phyloP scores from a whole-genome alignment of 306 rosid species.

The Lablab purpureus region DNA sequence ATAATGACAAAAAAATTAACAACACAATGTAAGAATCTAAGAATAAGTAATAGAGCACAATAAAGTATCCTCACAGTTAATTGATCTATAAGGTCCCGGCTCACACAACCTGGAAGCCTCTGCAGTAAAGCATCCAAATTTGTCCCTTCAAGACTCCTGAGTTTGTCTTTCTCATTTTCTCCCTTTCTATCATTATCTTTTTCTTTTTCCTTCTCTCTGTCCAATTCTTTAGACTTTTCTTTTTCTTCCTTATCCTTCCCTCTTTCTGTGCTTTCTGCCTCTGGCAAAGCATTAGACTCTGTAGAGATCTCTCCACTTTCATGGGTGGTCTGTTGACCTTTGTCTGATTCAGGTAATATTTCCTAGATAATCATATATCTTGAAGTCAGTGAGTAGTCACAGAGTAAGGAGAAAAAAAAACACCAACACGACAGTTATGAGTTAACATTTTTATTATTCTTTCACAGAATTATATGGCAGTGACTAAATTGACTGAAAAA shows the following conservation, averaged over 20 bases:
- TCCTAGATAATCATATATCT: conserved; percentile 60
- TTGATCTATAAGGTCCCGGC: conserved; percentile 99
- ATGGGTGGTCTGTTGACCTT: conserved; percentile 61
- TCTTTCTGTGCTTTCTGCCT: conserved; percentile 68
- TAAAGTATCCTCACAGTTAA: conserved; percentile 71
- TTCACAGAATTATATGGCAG: not conserved
- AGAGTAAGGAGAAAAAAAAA: not conserved
- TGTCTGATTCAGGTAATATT: conserved; percentile 72
- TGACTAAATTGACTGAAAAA: conserved; percentile 16
- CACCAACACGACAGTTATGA: conserved; percentile 11
- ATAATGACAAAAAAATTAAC: conserved; percentile 18
- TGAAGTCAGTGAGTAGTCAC: conserved; percentile 45
- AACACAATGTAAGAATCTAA: conserved; percentile 28
- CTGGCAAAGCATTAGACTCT: conserved; percentile 65
- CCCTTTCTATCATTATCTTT: conserved; percentile 77
- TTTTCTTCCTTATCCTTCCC: conserved; percentile 86
- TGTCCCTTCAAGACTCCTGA: conserved; percentile 88
- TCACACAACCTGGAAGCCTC: conserved; percentile 98
- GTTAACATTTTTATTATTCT: conserved; percentile 21
- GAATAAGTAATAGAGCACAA: conserved; percentile 33
- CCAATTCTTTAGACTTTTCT: conserved; percentile 80
- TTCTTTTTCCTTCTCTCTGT: conserved; percentile 77
- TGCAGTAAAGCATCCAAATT: conserved; percentile 95
- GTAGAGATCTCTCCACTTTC: conserved; percentile 69
- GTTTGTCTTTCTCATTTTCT: conserved; percentile 91